Conservation (phyloP, 176 grass and related monocot species). For the Oryza punctata region DNA sequence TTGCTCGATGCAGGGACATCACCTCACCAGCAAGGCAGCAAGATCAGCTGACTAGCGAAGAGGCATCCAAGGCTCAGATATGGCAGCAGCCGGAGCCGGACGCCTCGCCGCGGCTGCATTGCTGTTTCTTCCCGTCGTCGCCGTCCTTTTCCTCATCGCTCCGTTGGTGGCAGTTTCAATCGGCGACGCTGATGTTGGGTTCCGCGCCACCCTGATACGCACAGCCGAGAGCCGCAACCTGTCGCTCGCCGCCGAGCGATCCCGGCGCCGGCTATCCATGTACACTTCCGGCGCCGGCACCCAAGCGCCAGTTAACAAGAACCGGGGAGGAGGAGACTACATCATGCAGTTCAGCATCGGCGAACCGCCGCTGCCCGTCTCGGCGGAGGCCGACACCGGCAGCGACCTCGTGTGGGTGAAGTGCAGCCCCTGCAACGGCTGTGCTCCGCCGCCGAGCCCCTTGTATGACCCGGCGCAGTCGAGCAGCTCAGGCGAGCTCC, state of each 20-base stretch:
- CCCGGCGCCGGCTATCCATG: neutral
- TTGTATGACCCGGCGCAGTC: neutral
- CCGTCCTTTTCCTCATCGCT: neutral
- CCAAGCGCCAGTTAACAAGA: neutral
- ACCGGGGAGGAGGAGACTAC: neutral
- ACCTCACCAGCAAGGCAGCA: too few species aligned
- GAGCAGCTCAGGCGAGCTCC: neutral
- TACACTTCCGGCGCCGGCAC: neutral
- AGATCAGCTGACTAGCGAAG: neutral
- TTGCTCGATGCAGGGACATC: too few species aligned
- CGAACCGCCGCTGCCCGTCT: neutral
- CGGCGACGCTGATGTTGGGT: neutral
- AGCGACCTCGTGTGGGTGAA: constrained; percentile 28
- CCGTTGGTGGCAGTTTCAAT: neutral
- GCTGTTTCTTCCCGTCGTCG: neutral
- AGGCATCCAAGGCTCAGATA: neutral
- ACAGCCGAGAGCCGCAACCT: neutral
- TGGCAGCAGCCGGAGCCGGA: neutral
- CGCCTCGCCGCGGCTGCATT: neutral
- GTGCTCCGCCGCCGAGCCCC: neutral
- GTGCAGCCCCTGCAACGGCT: constrained; percentile 5
- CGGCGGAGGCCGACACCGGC: constrained; percentile 26
- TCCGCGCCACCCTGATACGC: neutral
- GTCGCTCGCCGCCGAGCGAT: neutral
- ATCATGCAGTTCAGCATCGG: constrained; percentile 27